Evolutionary conservation across 345 rosid genomes (phyloP), one percentile per base, ranked within the genome.

Genomic region (Trapa incisa): DNA sequence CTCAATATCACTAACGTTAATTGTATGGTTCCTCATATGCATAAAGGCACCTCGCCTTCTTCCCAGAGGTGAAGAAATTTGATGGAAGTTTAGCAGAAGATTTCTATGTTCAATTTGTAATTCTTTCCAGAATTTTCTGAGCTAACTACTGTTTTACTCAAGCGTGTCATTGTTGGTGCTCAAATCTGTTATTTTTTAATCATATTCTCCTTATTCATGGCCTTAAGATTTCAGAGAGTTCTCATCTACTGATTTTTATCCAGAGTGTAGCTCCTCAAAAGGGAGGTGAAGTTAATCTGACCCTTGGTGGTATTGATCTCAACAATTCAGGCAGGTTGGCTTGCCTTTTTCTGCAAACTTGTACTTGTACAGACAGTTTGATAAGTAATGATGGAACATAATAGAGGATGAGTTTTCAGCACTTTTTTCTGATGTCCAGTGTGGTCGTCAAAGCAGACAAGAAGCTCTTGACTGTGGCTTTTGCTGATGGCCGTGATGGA

Each of bases 301-400:
- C 83, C 41, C 90, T 87, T 58, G 94, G 94, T 67, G 90, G 94
- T 64, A 87, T 95, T 80, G 99, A 95, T 79, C 99, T 95, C 87
- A 89, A 95, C 97, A 95, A 84, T 85, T 89, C 99, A 91, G 99
- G 99, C 96, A 95, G 99, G 99, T 95, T 80, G 86, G 99, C 87
- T 80, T 79, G 73, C 80, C 76, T 73, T 79, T 70, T 79, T 70
- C 50, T 64, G 52, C 16, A 65, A 47, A 65, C 7, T 5, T 54
- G 71, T 7, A 17, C 38, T 17, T 53, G 14, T 67, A 16, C 43
- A 37, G 33, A 37, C 16, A 58, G 38, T 58, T n/a, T 33, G 32
- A 32, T 11, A 29, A 54, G 9, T 9, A 22, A 54, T 53, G 37
- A 57, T 33, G 36, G 36, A 57, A 11, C 37, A 57, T 57, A 33